Evolutionary conservation across 257 asterid genomes (phyloP).

Genomic region (Nicotiana knightiana): DNA sequence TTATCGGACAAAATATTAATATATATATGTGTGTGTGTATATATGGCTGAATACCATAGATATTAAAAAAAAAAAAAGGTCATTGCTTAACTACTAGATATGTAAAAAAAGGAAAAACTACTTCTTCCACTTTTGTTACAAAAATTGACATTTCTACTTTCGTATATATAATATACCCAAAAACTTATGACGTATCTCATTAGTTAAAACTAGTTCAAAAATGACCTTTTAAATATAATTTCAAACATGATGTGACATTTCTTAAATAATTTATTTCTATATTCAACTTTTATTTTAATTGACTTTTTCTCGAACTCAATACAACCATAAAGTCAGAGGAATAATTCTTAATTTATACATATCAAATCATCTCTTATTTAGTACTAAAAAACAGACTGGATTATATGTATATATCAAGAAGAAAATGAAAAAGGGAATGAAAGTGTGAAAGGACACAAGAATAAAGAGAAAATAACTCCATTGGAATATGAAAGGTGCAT

Average conservation of each 20-base stretch:
- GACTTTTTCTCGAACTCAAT: background rate
- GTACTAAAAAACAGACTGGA: background rate
- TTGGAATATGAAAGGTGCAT: background rate
- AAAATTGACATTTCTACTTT: too few species aligned
- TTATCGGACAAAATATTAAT: too few species aligned
- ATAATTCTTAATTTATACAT: background rate
- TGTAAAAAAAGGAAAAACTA: too few species aligned
- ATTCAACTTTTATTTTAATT: background rate
- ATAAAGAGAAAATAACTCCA: background rate
- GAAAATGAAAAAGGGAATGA: too few species aligned
- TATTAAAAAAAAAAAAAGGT: too few species aligned
- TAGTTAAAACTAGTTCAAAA: background rate
- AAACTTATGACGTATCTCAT: background rate
- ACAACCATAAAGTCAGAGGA: background rate
- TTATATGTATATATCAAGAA: background rate
- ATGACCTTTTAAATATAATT: background rate
- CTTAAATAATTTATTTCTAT: background rate
- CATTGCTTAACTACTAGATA: too few species aligned
- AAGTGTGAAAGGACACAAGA: background rate
- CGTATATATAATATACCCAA: background rate
- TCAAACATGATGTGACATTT: background rate
- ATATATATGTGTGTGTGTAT: too few species aligned
- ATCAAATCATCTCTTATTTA: background rate
- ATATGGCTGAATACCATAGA: too few species aligned
- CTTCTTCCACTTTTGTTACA: too few species aligned